Evolutionary conservation across 2,329 filamentous ascomycete genomes (phyloP), one percentile per base, ranked within the genome.

Genomic region (Lachnum nothofagi): DNA sequence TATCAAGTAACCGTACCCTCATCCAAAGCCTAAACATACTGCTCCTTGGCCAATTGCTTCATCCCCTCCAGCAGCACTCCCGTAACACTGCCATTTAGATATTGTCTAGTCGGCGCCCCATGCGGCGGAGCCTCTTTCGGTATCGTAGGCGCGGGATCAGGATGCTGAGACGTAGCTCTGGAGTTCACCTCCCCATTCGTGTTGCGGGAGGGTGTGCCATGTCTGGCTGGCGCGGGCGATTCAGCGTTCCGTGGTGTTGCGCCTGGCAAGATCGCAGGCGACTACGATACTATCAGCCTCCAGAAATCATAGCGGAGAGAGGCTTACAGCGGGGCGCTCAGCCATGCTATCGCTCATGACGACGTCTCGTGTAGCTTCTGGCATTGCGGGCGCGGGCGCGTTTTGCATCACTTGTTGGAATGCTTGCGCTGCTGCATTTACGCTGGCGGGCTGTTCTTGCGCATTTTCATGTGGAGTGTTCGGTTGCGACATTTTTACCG

Each of bases 81-180:
- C 0, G 84, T 86, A 34, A 90, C 77, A 59, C 82, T 86, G 42
- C 76, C 74, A 62, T 89, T 89, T 58, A 90, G 68, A 64, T 88
- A 90, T 60, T 80, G 77, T 38, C 86, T 77, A 4, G 81, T 80
- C 1, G 83, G 80, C 19, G 85, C 85, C 40, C 85, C 85, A 60
- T 88, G 82, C 1, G 76, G 68, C 1, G 78, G 74, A 12, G 81
- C 76, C 61, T 84, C 77, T 10, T 75, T 67, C 1, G 82, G 82
- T 65, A 84, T 76, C n/a, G 70, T 67, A 56, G 72, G 73, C 22
- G 53, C 65, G 51, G 60, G 54, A 52, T 82, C 79, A 3, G 79
- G 78, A 51, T 80, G 77, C 40, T 71, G 74, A 24, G 79, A 82
- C 6, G 76, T 71, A 8, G 79, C 77, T 57, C 80, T 72, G 29